phyloP scores from a whole-genome alignment of 495 filamentous ascomycete species.

The Halenospora varia region DNA sequence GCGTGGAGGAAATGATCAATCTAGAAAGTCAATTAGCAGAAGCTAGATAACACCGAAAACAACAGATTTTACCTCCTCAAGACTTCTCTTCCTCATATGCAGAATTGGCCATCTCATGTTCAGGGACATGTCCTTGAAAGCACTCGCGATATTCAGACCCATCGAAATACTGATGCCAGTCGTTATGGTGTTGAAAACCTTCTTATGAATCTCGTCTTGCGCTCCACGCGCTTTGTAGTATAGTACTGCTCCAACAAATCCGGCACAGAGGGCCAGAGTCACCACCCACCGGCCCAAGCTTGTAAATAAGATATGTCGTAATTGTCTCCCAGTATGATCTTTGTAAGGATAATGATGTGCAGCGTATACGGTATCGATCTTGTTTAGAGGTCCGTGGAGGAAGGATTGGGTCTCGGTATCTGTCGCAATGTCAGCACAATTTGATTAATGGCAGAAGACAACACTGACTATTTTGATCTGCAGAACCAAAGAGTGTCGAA shows the following conservation, averaged over 20 bases:
- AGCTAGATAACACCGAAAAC: no score
- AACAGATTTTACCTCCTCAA: conserved; percentile 24
- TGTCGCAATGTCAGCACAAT: neutral
- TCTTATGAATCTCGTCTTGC: conserved; percentile 15
- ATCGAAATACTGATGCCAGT: conserved; percentile 24
- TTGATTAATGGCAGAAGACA: neutral
- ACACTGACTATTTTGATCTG: neutral
- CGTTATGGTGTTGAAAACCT: conserved; percentile 23
- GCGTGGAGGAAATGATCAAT: conserved; percentile 18
- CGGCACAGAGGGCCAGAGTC: conserved; percentile 15
- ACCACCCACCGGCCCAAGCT: conserved; percentile 20
- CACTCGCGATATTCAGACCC: conserved; percentile 27
- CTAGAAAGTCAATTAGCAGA: conserved; percentile 5
- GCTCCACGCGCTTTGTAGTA: conserved; percentile 9
- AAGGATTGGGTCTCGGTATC: conserved; percentile 8
- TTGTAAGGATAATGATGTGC: conserved; percentile 11
- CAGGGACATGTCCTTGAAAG: conserved; percentile 28
- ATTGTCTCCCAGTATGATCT: conserved; percentile 19
- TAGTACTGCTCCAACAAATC: conserved; percentile 8
- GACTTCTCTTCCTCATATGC: conserved; percentile 10
- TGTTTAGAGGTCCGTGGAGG: conserved; percentile 14
- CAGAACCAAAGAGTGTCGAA: neutral
- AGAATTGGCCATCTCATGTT: conserved; percentile 29
- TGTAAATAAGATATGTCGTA: conserved; percentile 20
- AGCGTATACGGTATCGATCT: conserved; percentile 17